Percentiles rank a stretch among this genome's conserved stretches.
Evolutionary conservation across 1,284 basidiomycete species (phyloP).

Genomic region (Naganishia albida): DNA sequence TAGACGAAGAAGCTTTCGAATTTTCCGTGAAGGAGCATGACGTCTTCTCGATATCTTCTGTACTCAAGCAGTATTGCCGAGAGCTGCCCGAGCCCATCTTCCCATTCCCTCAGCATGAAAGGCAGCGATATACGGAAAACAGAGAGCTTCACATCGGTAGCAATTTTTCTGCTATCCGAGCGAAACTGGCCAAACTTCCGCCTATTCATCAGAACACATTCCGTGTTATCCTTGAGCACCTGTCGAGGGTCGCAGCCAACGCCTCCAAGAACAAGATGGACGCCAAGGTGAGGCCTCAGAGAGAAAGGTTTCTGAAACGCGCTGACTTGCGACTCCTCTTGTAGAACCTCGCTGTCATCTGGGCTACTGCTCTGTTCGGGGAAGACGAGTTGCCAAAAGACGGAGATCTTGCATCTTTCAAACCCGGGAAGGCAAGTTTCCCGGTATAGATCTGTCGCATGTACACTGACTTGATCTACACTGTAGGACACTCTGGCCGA

Average conservation of each 20-base stretch:
- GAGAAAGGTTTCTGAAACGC: conserved; percentile 32
- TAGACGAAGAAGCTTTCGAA: conserved; percentile 76
- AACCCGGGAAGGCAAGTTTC: conserved; percentile 65
- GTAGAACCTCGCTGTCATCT: conserved; percentile 78
- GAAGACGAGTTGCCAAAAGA: conserved; percentile 80
- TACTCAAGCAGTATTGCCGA: conserved; percentile 83
- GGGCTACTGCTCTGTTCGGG: conserved; percentile 79
- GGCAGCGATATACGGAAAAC: conserved; percentile 77
- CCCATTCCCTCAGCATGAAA: conserved; percentile 76
- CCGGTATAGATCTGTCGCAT: not conserved
- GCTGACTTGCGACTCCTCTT: conserved; percentile 35
- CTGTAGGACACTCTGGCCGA: conserved; percentile 81
- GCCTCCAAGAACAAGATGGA: conserved; percentile 91
- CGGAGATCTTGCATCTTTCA: conserved; percentile 70
- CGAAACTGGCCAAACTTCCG: conserved; percentile 80
- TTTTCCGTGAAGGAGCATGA: conserved; percentile 75
- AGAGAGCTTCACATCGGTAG: conserved; percentile 70
- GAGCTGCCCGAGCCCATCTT: conserved; percentile 94
- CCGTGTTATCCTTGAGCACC: conserved; percentile 82
- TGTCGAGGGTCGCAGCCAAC: conserved; percentile 71
- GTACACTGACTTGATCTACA: not conserved
- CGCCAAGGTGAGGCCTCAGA: conserved; percentile 58
- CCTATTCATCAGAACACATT: conserved; percentile 86
- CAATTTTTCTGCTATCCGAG: conserved; percentile 70
- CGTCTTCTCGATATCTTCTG: conserved; percentile 81